phyloP scores from a whole-genome alignment of 306 rosid genomes.

The Pachyrhizus erosus region DNA sequence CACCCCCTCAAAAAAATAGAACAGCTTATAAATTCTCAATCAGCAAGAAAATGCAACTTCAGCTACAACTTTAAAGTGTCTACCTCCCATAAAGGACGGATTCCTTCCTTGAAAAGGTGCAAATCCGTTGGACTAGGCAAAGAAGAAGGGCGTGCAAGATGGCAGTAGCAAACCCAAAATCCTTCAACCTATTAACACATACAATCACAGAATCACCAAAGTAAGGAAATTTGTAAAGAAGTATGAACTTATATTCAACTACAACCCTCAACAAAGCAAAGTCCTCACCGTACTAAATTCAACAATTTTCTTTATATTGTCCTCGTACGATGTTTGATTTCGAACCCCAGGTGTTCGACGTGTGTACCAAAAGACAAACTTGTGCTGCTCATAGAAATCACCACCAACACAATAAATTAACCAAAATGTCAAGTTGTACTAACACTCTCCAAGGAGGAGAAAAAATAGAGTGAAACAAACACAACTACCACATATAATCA shows the following conservation, averaged over 20 bases:
- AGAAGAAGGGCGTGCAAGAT: slow-evolving; percentile 79
- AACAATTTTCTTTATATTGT: slow-evolving; percentile 87
- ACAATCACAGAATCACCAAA: neutral
- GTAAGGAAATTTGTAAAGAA: slow-evolving; percentile 15
- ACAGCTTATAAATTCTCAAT: slow-evolving; percentile 18
- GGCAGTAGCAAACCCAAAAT: slow-evolving; percentile 93
- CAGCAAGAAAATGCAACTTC: slow-evolving; percentile 21
- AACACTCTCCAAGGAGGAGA: neutral
- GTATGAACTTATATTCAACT: slow-evolving; percentile 3
- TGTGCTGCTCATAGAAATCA: slow-evolving; percentile 57
- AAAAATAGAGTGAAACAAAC: neutral
- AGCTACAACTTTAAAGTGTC: slow-evolving; percentile 12
- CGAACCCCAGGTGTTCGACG: slow-evolving; percentile 92
- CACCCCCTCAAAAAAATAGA: neutral
- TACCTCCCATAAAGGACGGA: slow-evolving; percentile 98
- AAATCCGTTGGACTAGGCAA: slow-evolving; percentile 96
- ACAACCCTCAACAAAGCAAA: neutral
- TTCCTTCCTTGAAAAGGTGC: slow-evolving; percentile 95
- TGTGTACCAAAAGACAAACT: slow-evolving; percentile 92
- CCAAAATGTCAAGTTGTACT: slow-evolving; percentile 20
- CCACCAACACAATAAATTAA: slow-evolving; percentile 30
- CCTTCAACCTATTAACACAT: slow-evolving; percentile 74
- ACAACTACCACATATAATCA: slow-evolving; percentile 9
- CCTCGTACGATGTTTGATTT: slow-evolving; percentile 81
- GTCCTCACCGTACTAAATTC: slow-evolving; percentile 83